Base-by-base conservation (phyloP, 1,139 yeast species). In the Debaryomyces subglobosus region DNA sequence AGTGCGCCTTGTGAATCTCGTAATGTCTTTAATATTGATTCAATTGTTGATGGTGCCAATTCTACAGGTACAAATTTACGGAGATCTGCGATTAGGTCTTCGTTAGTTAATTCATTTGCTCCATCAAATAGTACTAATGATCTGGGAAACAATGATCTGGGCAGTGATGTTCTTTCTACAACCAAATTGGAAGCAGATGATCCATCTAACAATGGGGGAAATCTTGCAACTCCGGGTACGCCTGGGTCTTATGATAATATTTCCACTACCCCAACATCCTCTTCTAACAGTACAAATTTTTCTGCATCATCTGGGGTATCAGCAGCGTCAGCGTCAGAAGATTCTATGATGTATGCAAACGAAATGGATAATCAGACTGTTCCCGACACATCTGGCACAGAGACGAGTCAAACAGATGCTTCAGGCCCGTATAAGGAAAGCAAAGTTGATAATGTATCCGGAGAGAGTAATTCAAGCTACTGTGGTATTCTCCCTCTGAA, bases 41-140 rank as follows among this genome's bases (percentile, higher is more conserved):
- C 64, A 12, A 41, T 64, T 16, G 65, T 65, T 2, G 54, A 54
- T 41, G 39, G 41, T 10, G 36, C 38, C 9, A 24, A 45, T 16
- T 34, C 39, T 7, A 7, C 46, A 5, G 25, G 39, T 12, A 23
- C 42, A 5, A 20, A 33, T 2, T 21, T 34, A 36, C 48, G 55
- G 32, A 55, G 51, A 18, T 63, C 69, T 4, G 51, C 56, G 5
- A 53, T 67, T 20, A 53, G 62, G 27, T 56, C 63, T 0, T 67
- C 72, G 0, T 54, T 67, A 39, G 59, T 57, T 36, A 65, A 50
- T 44, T 65, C 68, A 1, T 65, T 67, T 52, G 69, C 69, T 1
- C 60, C 60, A 9, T 24, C 48, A n/a, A 18, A 24, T 7, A 24
- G 25, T 16, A 25, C 10, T 12, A 30, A 16, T 25, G 44, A 33